Evolutionary conservation across 1,139 yeast genomes (phyloP).

Genomic region (Candida tropicalis): DNA sequence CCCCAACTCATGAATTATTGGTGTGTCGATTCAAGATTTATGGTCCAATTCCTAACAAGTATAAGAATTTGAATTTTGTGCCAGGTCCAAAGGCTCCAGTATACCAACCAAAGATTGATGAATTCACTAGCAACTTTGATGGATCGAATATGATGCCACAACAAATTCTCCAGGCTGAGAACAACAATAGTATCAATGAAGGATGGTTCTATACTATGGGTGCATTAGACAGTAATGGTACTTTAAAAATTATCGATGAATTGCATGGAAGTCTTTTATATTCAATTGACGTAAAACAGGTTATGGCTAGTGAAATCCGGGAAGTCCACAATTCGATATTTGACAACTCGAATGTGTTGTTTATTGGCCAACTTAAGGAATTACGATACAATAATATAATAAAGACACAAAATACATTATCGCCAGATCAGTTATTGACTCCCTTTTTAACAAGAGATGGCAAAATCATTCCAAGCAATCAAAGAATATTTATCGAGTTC

Average conservation of each 20-base stretch:
- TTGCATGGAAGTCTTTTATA: constrained; percentile 69
- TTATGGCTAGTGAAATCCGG: constrained; percentile 69
- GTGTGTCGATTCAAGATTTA: constrained; percentile 68
- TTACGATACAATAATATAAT: constrained; percentile 49
- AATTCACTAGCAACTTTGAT: constrained; percentile 10
- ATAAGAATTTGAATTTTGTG: constrained; percentile 42
- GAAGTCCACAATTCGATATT: constrained; percentile 69
- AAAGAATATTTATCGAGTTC: constrained; percentile 60
- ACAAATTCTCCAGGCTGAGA: constrained; percentile 10
- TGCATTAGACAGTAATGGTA: constrained; percentile 66
- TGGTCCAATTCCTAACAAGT: constrained; percentile 58
- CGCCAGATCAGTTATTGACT: constrained; percentile 23
- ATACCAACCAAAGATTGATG: constrained; percentile 30
- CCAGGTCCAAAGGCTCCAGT: constrained; percentile 51
- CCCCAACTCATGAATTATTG: constrained; percentile 43
- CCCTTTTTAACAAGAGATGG: constrained; percentile 39
- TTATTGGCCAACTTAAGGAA: constrained; percentile 57
- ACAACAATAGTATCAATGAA: constrained; percentile 35
- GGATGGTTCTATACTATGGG: constrained; percentile 84
- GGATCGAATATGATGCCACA: constrained; percentile 6
- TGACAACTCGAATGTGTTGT: constrained; percentile 59
- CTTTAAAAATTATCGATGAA: constrained; percentile 62
- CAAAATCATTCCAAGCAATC: constrained; percentile 34
- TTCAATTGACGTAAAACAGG: constrained; percentile 56
- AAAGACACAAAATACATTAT: constrained; percentile 32